Percentiles rank a stretch among this genome's conserved stretches.
Evolutionary conservation across 495 filamentous ascomycete genomes (phyloP).

Genomic region (Lepraria neglecta): DNA sequence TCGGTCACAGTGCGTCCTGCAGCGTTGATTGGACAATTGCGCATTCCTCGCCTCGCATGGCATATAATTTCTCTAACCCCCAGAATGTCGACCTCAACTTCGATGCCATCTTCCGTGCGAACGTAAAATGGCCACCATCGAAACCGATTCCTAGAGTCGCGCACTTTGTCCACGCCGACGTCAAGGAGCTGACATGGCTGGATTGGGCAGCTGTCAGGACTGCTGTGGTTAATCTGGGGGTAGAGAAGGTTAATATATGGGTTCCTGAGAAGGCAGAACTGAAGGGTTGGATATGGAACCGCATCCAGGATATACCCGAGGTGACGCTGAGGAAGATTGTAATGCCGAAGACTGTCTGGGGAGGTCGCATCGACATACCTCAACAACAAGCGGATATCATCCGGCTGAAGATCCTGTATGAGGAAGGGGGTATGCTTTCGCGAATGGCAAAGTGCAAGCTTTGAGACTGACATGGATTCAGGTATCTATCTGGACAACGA

Average conservation of each 20-base stretch:
- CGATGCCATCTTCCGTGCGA: conserved; percentile 5
- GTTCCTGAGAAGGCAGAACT: neutral
- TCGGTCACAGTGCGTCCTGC: neutral
- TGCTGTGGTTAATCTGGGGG: conserved; percentile 10
- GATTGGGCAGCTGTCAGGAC: conserved; percentile 10
- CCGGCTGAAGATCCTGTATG: conserved; percentile 13
- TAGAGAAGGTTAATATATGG: conserved; percentile 12
- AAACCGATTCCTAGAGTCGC: conserved; percentile 14
- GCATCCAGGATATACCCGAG: neutral
- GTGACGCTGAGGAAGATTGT: conserved; percentile 7
- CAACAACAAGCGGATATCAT: conserved; percentile 6
- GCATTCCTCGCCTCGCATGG: neutral
- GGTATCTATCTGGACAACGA: conserved; percentile 18
- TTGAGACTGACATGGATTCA: neutral
- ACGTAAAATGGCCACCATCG: neutral
- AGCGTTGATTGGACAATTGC: conserved; percentile 2
- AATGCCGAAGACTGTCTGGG: conserved; percentile 10
- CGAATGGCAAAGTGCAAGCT: neutral
- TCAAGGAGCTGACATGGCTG: conserved; percentile 10
- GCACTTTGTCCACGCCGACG: conserved; percentile 8
- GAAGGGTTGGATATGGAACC: conserved; percentile 14
- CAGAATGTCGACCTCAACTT: conserved; percentile 3
- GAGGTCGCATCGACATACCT: neutral
- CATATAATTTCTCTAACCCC: neutral
- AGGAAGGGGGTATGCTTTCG: conserved; percentile 5